These are phyloP conservation scores for Talaromyces sp. DNA, from an alignment of 2,329 filamentous ascomycete genomes.

Conservation along the genomic window DNA sequence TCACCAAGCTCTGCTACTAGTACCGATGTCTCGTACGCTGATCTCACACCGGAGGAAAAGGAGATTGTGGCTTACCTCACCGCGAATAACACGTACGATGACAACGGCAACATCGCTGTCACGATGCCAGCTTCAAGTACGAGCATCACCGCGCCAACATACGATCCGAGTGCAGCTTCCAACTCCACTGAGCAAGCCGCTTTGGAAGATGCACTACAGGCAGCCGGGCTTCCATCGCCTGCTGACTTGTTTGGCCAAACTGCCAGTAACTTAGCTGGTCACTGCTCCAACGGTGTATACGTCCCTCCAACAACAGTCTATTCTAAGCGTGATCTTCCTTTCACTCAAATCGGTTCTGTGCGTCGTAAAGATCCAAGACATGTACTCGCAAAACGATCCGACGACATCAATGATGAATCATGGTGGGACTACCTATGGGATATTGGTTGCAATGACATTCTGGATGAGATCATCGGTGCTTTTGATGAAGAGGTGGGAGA, in stretches of 20 bases:
- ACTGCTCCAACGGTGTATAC: not conserved
- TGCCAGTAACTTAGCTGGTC: not conserved
- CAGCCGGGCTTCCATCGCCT: not conserved
- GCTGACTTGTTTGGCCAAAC: not conserved
- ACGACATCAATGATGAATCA: not conserved
- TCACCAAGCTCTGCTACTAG: not conserved
- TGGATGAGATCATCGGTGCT: not conserved
- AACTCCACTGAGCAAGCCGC: not conserved
- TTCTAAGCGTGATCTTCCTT: not conserved
- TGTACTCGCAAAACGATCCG: not conserved
- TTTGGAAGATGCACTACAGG: not conserved
- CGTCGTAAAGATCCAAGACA: not conserved
- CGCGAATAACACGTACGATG: not conserved
- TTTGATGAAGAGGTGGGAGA: not conserved
- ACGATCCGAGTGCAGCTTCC: not conserved
- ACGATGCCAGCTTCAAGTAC: not conserved
- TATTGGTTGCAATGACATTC: not conserved
- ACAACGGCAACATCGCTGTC: not conserved
- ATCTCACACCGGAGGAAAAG: constrained; percentile 1
- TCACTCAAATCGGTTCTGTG: not conserved
- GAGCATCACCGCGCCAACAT: not conserved
- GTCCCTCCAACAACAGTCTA: not conserved
- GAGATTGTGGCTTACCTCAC: not conserved
- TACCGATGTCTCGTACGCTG: not conserved
- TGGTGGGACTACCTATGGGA: not conserved